phyloP scores from a whole-genome alignment of 176 grass and related monocot species.

The Typha latifolia region DNA sequence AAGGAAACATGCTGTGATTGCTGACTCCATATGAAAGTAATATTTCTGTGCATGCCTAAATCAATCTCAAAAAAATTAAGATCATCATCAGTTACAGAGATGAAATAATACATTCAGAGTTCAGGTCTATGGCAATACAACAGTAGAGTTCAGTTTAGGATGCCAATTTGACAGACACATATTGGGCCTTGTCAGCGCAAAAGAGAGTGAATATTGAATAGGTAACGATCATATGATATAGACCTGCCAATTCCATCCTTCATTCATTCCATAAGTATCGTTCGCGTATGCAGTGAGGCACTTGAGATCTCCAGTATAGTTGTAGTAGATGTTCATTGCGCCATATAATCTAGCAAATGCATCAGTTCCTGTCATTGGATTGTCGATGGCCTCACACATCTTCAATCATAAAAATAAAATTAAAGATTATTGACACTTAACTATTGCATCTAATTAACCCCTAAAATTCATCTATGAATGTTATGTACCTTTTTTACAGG shows the following conservation, averaged over 20 bases:
- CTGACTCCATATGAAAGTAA: conserved; percentile 23
- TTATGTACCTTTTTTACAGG: conserved; percentile 24
- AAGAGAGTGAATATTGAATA: too few relatives aligned
- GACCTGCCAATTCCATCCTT: conserved; percentile 38
- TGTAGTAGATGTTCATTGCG: conserved; percentile 52
- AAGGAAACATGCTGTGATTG: conserved; percentile 24
- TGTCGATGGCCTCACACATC: conserved; percentile 55
- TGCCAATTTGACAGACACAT: too few relatives aligned
- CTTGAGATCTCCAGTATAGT: conserved; percentile 21
- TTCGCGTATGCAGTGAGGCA: conserved; percentile 19
- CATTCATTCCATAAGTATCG: conserved; percentile 22
- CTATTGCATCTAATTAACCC: not conserved
- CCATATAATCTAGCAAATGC: conserved; percentile 22
- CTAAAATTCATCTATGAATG: not conserved
- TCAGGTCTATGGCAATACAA: too few relatives aligned
- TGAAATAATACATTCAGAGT: too few relatives aligned
- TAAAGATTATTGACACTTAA: not conserved
- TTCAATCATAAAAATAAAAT: not conserved
- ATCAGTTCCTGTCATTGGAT: conserved; percentile 16
- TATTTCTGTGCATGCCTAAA: conserved; percentile 49
- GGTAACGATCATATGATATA: too few relatives aligned
- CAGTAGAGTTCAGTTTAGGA: too few relatives aligned
- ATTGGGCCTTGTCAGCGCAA: too few relatives aligned
- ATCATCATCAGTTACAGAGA: not conserved
- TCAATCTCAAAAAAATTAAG: not conserved